Conservation (phyloP, 805 yeast genomes). For the Priceomyces fermenticarens region DNA sequence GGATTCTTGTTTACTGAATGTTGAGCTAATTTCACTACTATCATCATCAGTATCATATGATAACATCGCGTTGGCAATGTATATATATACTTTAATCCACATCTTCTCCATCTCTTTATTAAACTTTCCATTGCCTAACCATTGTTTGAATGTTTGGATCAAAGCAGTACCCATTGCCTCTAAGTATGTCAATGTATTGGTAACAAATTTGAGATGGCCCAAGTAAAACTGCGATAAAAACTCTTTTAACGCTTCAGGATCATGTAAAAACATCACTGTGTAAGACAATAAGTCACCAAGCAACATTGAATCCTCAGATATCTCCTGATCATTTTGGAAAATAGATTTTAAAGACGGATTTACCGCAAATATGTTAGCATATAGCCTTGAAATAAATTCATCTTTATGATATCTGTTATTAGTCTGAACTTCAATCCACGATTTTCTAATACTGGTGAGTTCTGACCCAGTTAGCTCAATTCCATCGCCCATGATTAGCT, state of each 20-base stretch:
- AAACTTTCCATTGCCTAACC: constrained; percentile 30
- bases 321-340: constrained; percentile 17
- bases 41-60: constrained; percentile 14
- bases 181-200: constrained; percentile 26
- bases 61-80: constrained; percentile 36
- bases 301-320: constrained; percentile 28
- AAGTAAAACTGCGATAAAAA: constrained; percentile 30
- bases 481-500: constrained; percentile 4
- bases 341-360: constrained; percentile 22
- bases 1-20: constrained; percentile 11
- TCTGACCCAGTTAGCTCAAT: constrained; percentile 11
- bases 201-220: constrained; percentile 26
- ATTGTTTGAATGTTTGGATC: constrained; percentile 34
- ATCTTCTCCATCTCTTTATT: constrained; percentile 29
- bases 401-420: constrained; percentile 27
- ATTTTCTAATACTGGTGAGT: constrained; percentile 19
- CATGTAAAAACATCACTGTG: constrained; percentile 28
- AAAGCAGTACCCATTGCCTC: constrained; percentile 42
- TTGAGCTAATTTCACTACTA: constrained; percentile 23
- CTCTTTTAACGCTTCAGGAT: constrained; percentile 24
- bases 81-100: constrained; percentile 41
- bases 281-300: constrained; percentile 35
- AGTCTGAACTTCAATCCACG: constrained; percentile 34
- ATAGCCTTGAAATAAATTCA: constrained; percentile 28
- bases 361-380: constrained; percentile 29